These are phyloP conservation scores for Quercus tomentella DNA, from an alignment of 331 rosid species.

Conservation along the genomic window DNA sequence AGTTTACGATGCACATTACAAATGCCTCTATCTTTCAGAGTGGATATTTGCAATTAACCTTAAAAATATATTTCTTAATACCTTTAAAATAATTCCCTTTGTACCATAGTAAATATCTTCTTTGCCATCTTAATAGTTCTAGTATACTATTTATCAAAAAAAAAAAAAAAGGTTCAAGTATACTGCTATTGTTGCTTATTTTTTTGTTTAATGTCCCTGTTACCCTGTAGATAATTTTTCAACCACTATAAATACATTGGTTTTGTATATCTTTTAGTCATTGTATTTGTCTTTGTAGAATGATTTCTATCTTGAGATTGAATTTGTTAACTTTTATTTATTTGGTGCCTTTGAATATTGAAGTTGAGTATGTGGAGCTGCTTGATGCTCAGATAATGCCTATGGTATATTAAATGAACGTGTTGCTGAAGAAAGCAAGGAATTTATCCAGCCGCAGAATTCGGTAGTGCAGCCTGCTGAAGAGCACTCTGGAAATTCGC, in stretches of 20 bases:
- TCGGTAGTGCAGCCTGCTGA: slow-evolving; percentile 10
- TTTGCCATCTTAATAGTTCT: background rate
- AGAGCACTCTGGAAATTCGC: slow-evolving; percentile 19
- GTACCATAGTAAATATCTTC: background rate
- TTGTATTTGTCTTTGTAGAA: background rate
- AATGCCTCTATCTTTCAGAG: too few species aligned
- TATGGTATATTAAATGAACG: slow-evolving; percentile 26
- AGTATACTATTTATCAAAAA: background rate
- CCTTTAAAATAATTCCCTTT: background rate
- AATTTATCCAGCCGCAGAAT: slow-evolving; percentile 19
- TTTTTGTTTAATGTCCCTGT: background rate
- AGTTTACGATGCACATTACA: too few species aligned
- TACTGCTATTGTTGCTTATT: background rate
- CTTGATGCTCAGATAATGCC: slow-evolving; percentile 42
- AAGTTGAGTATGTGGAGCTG: slow-evolving; percentile 25
- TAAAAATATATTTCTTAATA: background rate
- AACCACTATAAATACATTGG: background rate
- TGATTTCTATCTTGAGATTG: background rate
- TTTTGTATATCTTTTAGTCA: background rate
- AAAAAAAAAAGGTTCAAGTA: background rate
- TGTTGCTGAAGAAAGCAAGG: slow-evolving; percentile 34
- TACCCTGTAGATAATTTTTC: background rate
- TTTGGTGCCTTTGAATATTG: slow-evolving; percentile 19
- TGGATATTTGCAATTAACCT: too few species aligned
- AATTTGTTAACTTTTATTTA: slow-evolving; percentile 7